Evolutionary conservation across 805 yeast genomes (phyloP).

Genomic region (Hanseniaspora mollemarum): DNA sequence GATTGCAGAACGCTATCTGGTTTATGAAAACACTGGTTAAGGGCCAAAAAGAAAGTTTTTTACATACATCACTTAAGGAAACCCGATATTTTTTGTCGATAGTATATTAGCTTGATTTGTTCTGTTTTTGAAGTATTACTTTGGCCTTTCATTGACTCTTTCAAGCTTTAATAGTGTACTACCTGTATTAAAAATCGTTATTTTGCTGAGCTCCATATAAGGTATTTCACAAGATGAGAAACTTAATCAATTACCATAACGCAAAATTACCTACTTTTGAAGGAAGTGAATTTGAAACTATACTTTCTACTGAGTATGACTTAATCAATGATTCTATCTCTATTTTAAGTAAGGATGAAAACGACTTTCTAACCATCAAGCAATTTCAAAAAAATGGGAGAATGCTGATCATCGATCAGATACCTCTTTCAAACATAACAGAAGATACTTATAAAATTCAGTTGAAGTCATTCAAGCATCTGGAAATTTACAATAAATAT

Average conservation of each 20-base stretch:
- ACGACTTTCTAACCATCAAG: slow-evolving; percentile 1
- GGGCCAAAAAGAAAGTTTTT: too few species aligned
- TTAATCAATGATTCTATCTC: slow-evolving; percentile 40
- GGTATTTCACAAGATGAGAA: slow-evolving; percentile 24
- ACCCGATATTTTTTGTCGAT: too few species aligned
- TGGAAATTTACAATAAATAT: slow-evolving; percentile 55
- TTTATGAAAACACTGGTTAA: too few species aligned
- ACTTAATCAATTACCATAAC: slow-evolving; percentile 27
- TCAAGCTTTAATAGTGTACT: too few species aligned
- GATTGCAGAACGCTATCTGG: too few species aligned
- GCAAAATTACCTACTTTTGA: slow-evolving; percentile 21
- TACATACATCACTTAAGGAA: too few species aligned
- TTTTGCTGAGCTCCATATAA: neutral
- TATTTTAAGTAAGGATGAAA: neutral
- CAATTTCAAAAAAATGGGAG: slow-evolving; percentile 12
- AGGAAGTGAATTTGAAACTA: slow-evolving; percentile 17
- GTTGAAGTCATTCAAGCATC: slow-evolving; percentile 50
- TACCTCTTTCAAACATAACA: slow-evolving; percentile 48
- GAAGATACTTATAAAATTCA: slow-evolving; percentile 32
- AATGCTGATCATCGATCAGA: neutral
- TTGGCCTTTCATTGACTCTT: too few species aligned
- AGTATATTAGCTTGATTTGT: too few species aligned
- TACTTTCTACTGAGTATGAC: slow-evolving; percentile 17
- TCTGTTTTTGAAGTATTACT: too few species aligned
- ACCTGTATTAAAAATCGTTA: too few species aligned